Base-by-base conservation (phyloP, 2,329 filamentous ascomycete species). In the Drechslerella coelobrocha region DNA sequence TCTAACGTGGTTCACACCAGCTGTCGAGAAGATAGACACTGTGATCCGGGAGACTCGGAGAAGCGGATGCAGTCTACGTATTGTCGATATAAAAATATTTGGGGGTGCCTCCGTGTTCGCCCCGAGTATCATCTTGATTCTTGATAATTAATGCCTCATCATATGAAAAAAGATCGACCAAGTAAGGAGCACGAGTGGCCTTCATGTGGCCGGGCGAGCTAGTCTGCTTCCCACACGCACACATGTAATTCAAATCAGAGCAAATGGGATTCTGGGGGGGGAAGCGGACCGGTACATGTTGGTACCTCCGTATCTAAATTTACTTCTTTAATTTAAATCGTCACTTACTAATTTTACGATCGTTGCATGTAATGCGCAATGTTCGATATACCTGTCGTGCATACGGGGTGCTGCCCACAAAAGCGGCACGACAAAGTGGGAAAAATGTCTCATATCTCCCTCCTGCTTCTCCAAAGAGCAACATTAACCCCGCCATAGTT, bases 371-470 rank as follows among this genome's bases (percentile, higher is more conserved):
- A 19, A 21, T 45, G 17, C 17, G 14, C 14, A 19, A 39, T 39
- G 17, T 14, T 14, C 3, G n/a, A n/a, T n/a, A n/a, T n/a, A n/a
- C n/a, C n/a, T n/a, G n/a, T n/a, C n/a, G n/a, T n/a, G n/a, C n/a
- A n/a, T n/a, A n/a, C n/a, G n/a, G n/a, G n/a, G n/a, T n/a, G n/a
- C n/a, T n/a, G n/a, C n/a, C 24, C 24, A 31, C 31, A 24, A 54
- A 37, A 50, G 23, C 54, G 54, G 55, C 56, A 68, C 45, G 41
- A 45, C 2, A n/a, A 19, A 23, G 19, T 23, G 29, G 12, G 6
- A 31, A 57, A 69, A 69, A 69, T 69, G 52, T 69, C 65, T 69
- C 65, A 69, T 57, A 69, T 50, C 26, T 17, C 31, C 34, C 7
- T 21, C 41, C 21, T 4, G n/a, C 4, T 45, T 21, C 41, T 21